Base-by-base conservation (phyloP, 1,284 basidiomycete species). In the Pseudozyma hubeiensis region DNA sequence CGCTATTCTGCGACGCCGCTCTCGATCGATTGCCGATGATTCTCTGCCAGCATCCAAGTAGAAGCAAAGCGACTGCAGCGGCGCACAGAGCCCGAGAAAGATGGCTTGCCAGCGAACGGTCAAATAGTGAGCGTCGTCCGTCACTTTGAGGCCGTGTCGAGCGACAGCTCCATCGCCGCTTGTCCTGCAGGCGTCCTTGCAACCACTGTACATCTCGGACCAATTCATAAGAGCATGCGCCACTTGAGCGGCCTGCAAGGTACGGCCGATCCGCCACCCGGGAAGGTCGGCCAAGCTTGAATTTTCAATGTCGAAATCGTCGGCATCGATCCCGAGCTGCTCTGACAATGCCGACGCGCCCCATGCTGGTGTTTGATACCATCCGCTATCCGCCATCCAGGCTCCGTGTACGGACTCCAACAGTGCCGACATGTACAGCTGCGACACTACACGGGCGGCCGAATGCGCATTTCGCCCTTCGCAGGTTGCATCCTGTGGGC, bases 151-250 rank as follows among this genome's bases (percentile, higher is more conserved):
- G 16, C 61, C 61, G 11, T 43, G 41, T 16, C 45, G 45, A 7
- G 40, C 24, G 17, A 45, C 55, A 7, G 31, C 49, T 3, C 47
- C 51, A 16, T 41, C 46, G 39, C 35, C 40, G 5, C 34, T 44
- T 6, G 34, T 40, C 37, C 43, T 53, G 24, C 55, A 48, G 11
- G 39, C 59, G 7, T 54, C 56, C 33, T 63, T 49, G 48, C 59
- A 46, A n/a, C 64, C 60, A 44, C 64, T 61, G 62, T 64, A 64
- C 61, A 64, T 68, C n/a, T 61, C 70, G 1, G 61, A 68, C 70
- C 70, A 73, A 31, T 73, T 73, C 65, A 73, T 64, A 46, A 73
- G 50, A 10, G 64, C 70, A 17, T 73, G 70, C 0, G 65, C 65
- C 4, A 73, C 62, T 40, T 61, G 60, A 14, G 58, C 53, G 2